Percentiles rank a stretch among this genome's conserved stretches.
Evolutionary conservation across 1,139 yeast species (phyloP).

Genomic region (Hyphopichia wangnamkhiaoensis): DNA sequence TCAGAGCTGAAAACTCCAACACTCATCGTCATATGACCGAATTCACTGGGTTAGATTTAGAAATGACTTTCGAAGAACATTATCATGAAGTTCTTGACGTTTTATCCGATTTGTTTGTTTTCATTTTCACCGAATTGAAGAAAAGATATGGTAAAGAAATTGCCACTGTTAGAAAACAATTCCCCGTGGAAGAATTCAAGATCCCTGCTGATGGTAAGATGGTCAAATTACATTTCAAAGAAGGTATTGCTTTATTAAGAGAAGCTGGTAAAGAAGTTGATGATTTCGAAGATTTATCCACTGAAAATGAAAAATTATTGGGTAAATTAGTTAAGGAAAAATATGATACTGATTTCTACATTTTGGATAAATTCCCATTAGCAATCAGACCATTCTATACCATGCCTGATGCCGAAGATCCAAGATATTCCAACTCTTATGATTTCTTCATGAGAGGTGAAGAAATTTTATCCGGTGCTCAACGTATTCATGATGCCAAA

Average conservation of each 20-base stretch:
- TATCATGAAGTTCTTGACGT: slow-evolving; percentile 91
- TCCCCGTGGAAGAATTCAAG: slow-evolving; percentile 96
- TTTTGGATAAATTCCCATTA: slow-evolving; percentile 96
- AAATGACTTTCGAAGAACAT: slow-evolving; percentile 97
- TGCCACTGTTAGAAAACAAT: slow-evolving; percentile 88
- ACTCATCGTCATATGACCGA: slow-evolving; percentile 99
- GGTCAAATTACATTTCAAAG: slow-evolving; percentile 87
- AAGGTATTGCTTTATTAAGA: slow-evolving; percentile 84
- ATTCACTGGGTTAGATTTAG: slow-evolving; percentile 95
- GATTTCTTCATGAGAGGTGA: slow-evolving; percentile 99
- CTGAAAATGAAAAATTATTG: slow-evolving; percentile 90
- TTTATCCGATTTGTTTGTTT: slow-evolving; percentile 82
- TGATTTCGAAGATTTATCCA: slow-evolving; percentile 85
- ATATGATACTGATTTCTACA: slow-evolving; percentile 96
- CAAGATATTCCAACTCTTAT: slow-evolving; percentile 89
- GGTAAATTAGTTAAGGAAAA: slow-evolving; percentile 91
- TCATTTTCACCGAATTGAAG: slow-evolving; percentile 83
- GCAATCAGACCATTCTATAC: slow-evolving; percentile 98
- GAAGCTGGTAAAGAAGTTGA: slow-evolving; percentile 80
- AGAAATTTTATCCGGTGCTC: slow-evolving; percentile 98
- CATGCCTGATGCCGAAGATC: slow-evolving; percentile 94
- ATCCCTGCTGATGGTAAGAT: slow-evolving; percentile 87
- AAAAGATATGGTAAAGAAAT: slow-evolving; percentile 79
- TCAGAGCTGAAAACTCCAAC: slow-evolving; percentile 98
- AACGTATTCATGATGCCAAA: slow-evolving; percentile 94